These are phyloP conservation scores for Limnanthes douglasii DNA, from an alignment of 345 rosid genomes.

Conservation along the genomic window DNA sequence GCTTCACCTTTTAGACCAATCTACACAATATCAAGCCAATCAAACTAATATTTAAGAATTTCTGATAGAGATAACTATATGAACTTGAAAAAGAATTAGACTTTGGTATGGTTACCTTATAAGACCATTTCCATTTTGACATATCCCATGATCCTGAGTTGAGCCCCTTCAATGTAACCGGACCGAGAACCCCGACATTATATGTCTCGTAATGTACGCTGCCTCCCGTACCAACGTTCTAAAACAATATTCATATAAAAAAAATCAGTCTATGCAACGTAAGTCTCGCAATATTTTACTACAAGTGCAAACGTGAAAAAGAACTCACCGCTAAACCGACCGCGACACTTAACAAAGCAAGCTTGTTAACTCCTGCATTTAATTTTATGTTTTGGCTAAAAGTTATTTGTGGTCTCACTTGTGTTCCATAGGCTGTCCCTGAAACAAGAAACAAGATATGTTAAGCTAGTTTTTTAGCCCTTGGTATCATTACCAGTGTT, in stretches of 20 bases:
- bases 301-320: too few species aligned
- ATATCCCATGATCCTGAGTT: slow-evolving; percentile 68
- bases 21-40: slow-evolving; percentile 14
- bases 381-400: slow-evolving; percentile 55
- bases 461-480: too few species aligned
- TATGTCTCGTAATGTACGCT: slow-evolving; percentile 60
- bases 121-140: slow-evolving; percentile 82
- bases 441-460: slow-evolving; percentile 1
- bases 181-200: slow-evolving; percentile 83
- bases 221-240: slow-evolving; percentile 98
- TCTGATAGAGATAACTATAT: not conserved
- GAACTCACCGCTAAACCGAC: slow-evolving; percentile 84
- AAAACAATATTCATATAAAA: too few species aligned
- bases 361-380: slow-evolving; percentile 62
- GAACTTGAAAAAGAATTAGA: not conserved
- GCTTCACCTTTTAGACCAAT: slow-evolving; percentile 72
- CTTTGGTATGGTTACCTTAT: slow-evolving; percentile 39
- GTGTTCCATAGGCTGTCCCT: slow-evolving; percentile 67
- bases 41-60: not conserved
- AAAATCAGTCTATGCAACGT: too few species aligned
- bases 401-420: slow-evolving; percentile 40
- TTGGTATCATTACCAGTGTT: too few species aligned
- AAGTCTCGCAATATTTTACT: too few species aligned
- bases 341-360: slow-evolving; percentile 57
- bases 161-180: slow-evolving; percentile 56